A percentile compares a stretch with the other conserved stretches of the same genome.
These are phyloP conservation scores for Hypocreales sp. DNA, from an alignment of 2,329 filamentous ascomycete genomes.

Conservation along the genomic window DNA sequence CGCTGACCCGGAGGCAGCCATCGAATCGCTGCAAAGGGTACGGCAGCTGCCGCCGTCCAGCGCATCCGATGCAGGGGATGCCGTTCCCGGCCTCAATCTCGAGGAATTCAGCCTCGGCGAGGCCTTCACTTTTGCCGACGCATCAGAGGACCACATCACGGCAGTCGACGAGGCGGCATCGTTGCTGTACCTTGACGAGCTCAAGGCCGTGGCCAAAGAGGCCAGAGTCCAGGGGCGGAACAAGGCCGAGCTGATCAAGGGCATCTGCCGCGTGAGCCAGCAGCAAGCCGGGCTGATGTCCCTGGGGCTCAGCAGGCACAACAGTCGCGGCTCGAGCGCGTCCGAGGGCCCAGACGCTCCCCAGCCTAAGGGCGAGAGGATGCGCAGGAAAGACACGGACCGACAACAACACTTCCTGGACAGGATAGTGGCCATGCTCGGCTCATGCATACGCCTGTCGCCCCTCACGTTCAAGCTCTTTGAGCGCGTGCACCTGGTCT, in stretches of 20 bases:
- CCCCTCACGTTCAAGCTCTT: slow-evolving; percentile 63
- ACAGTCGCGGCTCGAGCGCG: slow-evolving; percentile 37
- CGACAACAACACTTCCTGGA: slow-evolving; percentile 58
- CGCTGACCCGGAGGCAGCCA: slow-evolving; percentile 51
- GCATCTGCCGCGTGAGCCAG: slow-evolving; percentile 58
- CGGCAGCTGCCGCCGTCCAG: slow-evolving; percentile 34
- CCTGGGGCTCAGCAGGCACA: slow-evolving; percentile 47
- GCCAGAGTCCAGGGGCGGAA: slow-evolving; percentile 77
- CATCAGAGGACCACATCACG: slow-evolving; percentile 55
- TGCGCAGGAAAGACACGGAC: slow-evolving; percentile 30
- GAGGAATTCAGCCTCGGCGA: slow-evolving; percentile 31
- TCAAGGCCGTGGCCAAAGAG: slow-evolving; percentile 73
- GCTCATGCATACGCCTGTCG: slow-evolving; percentile 72
- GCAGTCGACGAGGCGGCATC: slow-evolving; percentile 72
- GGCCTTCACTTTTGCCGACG: slow-evolving; percentile 65
- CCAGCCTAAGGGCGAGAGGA: slow-evolving; percentile 4
- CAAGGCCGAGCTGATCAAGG: slow-evolving; percentile 63
- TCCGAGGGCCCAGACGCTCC: slow-evolving; percentile 27
- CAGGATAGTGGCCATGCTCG: slow-evolving; percentile 64
- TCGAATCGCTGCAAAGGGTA: slow-evolving; percentile 44
- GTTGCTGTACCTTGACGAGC: slow-evolving; percentile 71
- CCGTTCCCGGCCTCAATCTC: slow-evolving; percentile 16
- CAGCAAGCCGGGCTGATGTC: slow-evolving; percentile 64
- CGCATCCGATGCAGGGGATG: slow-evolving; percentile 5
- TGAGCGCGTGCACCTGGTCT: slow-evolving; percentile 86